phyloP scores from a whole-genome alignment of 306 rosid species.

The Quercus bicolor region DNA sequence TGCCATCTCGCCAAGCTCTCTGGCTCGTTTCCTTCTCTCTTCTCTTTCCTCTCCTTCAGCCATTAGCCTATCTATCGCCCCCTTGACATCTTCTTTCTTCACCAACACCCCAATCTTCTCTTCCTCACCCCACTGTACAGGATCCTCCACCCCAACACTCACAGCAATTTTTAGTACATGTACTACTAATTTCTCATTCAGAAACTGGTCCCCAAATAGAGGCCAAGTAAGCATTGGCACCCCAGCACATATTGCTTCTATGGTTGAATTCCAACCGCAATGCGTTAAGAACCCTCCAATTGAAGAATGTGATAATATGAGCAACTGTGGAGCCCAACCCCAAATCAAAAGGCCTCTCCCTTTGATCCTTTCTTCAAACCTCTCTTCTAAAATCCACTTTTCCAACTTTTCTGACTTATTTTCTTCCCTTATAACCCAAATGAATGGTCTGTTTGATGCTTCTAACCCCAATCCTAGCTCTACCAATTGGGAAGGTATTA shows the following conservation, averaged over 20 bases:
- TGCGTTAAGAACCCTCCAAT: constrained; percentile 56
- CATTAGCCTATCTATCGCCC: constrained; percentile 21
- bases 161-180: constrained; percentile 27
- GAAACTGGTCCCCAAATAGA: constrained; percentile 35
- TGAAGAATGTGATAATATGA: constrained; percentile 45
- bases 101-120: constrained; percentile 25
- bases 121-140: constrained; percentile 27
- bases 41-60: constrained; percentile 15
- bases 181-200: constrained; percentile 30
- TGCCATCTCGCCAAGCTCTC: constrained; percentile 19
- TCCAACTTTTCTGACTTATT: constrained; percentile 22
- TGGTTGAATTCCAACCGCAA: constrained; percentile 61
- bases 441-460: constrained; percentile 30
- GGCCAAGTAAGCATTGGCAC: constrained; percentile 43
- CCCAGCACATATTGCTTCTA: constrained; percentile 50
- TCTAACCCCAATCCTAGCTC: constrained; percentile 42
- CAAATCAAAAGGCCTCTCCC: constrained; percentile 30
- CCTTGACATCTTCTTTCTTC: constrained; percentile 17
- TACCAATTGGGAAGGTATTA: constrained; percentile 6
- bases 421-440: constrained; percentile 22
- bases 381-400: constrained; percentile 30
- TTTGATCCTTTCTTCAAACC: constrained; percentile 38
- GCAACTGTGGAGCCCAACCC: constrained; percentile 64
- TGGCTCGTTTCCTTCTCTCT: constrained; percentile 12
- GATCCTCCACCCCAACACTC: constrained; percentile 23